These are phyloP conservation scores for Mikania micrantha DNA, from an alignment of 129 eudicot genomes.

Conservation along the genomic window DNA sequence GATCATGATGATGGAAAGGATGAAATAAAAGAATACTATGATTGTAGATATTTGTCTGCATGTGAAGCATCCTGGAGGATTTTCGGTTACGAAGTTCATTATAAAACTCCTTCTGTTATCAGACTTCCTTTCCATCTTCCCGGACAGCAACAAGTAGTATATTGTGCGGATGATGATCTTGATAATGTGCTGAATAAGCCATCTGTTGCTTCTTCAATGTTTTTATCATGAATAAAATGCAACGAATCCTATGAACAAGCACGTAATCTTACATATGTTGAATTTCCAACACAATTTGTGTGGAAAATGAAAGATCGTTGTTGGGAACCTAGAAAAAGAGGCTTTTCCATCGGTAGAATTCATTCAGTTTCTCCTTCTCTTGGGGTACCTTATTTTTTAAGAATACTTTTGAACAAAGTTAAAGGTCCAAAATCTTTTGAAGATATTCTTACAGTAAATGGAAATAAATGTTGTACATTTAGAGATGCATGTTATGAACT, in stretches of 20 bases:
- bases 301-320: not conserved
- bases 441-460: not conserved
- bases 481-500: not conserved
- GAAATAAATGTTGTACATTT: not conserved
- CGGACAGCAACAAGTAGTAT: too few species aligned
- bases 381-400: not conserved
- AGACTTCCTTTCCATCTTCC: too few species aligned
- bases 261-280: not conserved
- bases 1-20: too few species aligned
- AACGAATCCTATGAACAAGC: not conserved
- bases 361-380: not conserved
- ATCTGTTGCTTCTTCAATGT: not conserved
- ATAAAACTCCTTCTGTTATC: too few species aligned
- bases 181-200: too few species aligned
- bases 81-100: too few species aligned
- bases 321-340: not conserved
- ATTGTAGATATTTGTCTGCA: too few species aligned
- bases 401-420: not conserved
- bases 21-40: too few species aligned
- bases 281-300: not conserved
- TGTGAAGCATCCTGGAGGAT: too few species aligned
- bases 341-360: not conserved
- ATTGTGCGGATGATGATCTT: too few species aligned
- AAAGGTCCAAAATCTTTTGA: not conserved
- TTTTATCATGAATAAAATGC: not conserved